Percentiles rank a stretch among this genome's conserved stretches.
phyloP scores from a whole-genome alignment of 495 filamentous ascomycete genomes.

The Neurospora sp. region DNA sequence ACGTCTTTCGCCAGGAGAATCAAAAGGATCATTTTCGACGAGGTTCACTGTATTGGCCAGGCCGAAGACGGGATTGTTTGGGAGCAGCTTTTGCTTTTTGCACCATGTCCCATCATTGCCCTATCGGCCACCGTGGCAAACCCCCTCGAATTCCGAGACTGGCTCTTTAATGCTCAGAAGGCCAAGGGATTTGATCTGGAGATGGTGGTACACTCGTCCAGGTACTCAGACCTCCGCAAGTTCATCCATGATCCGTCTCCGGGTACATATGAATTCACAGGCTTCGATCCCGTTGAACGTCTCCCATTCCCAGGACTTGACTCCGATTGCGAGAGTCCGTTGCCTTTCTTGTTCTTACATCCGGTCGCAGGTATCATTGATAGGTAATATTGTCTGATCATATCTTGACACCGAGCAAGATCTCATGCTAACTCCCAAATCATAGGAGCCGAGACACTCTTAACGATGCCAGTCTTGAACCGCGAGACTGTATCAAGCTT shows the following conservation, averaged over 20 bases:
- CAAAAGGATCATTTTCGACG: constrained; percentile 71
- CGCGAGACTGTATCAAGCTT: constrained; percentile 56
- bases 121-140: constrained; percentile 76
- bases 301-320: constrained; percentile 28
- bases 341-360: constrained; percentile 53
- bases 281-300: constrained; percentile 25
- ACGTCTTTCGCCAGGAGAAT: constrained; percentile 53
- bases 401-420: not conserved
- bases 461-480: constrained; percentile 54
- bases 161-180: constrained; percentile 53
- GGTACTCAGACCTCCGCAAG: constrained; percentile 68
- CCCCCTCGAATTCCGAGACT: constrained; percentile 55
- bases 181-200: constrained; percentile 39
- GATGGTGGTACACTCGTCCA: constrained; percentile 53
- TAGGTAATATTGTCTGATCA: constrained; percentile 5
- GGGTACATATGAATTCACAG: constrained; percentile 43
- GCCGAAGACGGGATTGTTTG: constrained; percentile 69
- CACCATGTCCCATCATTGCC: constrained; percentile 70
- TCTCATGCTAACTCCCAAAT: not conserved
- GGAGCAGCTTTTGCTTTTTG: constrained; percentile 67
- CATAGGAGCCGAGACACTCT: constrained; percentile 40
- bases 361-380: constrained; percentile 53
- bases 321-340: constrained; percentile 31
- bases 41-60: constrained; percentile 74
- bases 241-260: constrained; percentile 47